These are phyloP conservation scores for Tothia fuscella DNA, from an alignment of 2,329 filamentous ascomycete genomes.

Conservation along the genomic window DNA sequence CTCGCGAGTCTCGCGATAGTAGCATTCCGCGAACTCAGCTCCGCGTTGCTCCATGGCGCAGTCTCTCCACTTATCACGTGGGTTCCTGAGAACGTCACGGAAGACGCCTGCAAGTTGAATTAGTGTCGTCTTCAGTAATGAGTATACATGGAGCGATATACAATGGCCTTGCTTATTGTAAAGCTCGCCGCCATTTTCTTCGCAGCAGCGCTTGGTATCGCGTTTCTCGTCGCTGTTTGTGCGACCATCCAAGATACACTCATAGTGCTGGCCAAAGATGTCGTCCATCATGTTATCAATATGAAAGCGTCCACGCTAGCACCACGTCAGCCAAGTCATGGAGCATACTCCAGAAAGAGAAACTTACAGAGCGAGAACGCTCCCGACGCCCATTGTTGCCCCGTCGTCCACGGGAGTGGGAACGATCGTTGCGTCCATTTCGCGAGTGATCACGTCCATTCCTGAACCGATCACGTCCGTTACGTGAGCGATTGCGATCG, in stretches of 20 bases:
- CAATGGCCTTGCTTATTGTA: conserved; percentile 4
- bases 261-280: not conserved
- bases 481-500: not conserved
- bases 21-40: conserved; percentile 4
- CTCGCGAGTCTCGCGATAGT: conserved; percentile 1
- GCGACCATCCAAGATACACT: not conserved
- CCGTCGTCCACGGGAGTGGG: too few relatives aligned
- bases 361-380: not conserved
- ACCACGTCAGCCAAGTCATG: too few relatives aligned
- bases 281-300: not conserved
- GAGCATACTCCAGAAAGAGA: too few relatives aligned
- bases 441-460: too few relatives aligned
- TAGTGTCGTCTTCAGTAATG: not conserved
- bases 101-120: not conserved
- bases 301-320: not conserved
- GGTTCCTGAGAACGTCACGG: not conserved
- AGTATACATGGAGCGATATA: not conserved
- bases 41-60: conserved; percentile 4
- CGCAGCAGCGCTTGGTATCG: not conserved
- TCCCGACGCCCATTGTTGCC: not conserved
- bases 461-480: not conserved
- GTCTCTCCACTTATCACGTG: conserved; percentile 2
- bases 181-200: not conserved
- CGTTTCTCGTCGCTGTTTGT: not conserved
- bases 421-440: too few relatives aligned